phyloP scores from a whole-genome alignment of 2,329 filamentous ascomycete species.

The Dactylellina parvicollis region DNA sequence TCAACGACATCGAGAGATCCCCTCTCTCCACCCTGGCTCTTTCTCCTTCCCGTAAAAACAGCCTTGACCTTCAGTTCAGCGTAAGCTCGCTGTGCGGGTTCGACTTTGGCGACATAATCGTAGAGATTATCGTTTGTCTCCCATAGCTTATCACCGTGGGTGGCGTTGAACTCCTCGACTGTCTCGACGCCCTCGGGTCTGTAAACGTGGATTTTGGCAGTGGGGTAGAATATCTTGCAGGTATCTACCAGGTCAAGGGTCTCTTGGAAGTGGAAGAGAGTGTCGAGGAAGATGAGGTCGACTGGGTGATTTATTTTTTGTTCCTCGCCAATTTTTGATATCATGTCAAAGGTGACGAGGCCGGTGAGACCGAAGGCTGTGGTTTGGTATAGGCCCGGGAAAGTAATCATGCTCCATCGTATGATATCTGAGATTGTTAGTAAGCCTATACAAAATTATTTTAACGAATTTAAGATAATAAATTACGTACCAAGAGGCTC shows the following conservation, averaged over 20 bases:
- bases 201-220: conserved; percentile 85
- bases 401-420: conserved; percentile 87
- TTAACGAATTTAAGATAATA: not conserved
- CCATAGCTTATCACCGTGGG: conserved; percentile 85
- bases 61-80: conserved; percentile 85
- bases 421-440: conserved; percentile 73
- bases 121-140: conserved; percentile 87
- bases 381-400: conserved; percentile 88
- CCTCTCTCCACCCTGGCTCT: conserved; percentile 91
- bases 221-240: conserved; percentile 78
- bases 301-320: conserved; percentile 67
- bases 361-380: conserved; percentile 85
- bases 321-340: conserved; percentile 76
- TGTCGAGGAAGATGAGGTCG: conserved; percentile 83
- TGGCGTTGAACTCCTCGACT: conserved; percentile 78
- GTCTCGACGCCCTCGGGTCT: conserved; percentile 81
- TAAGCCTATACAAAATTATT: conserved; percentile 33
- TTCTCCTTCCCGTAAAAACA: conserved; percentile 88
- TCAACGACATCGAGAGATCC: conserved; percentile 91
- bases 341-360: conserved; percentile 84
- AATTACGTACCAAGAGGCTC: conserved; percentile 75
- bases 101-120: conserved; percentile 97
- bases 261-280: conserved; percentile 82
- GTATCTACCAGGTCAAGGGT: conserved; percentile 78
- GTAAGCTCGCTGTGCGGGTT: conserved; percentile 92